Percentiles rank a stretch among this genome's conserved stretches.
Evolutionary conservation across 345 rosid species (phyloP).

Genomic region (Brassica cretica): DNA sequence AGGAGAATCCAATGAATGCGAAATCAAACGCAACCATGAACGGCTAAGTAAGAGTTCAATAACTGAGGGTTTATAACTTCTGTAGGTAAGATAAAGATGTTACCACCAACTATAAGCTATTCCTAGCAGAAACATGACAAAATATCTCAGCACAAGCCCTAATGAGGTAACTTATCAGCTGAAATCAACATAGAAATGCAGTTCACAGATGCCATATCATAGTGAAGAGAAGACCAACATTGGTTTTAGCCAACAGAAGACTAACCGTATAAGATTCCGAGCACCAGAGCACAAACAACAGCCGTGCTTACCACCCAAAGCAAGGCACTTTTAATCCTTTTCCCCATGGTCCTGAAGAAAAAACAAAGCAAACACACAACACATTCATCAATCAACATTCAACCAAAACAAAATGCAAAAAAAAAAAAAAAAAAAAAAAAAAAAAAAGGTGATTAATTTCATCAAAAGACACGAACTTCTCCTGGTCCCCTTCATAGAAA

Average conservation of each 20-base stretch:
- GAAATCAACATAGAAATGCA: not conserved
- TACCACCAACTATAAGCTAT: constrained; percentile 4
- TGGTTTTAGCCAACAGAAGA: constrained; percentile 21
- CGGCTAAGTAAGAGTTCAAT: not conserved
- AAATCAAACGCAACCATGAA: not conserved
- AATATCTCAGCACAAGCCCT: not conserved
- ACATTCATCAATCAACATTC: constrained; percentile 18
- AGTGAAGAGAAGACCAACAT: not conserved
- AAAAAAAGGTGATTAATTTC: constrained; percentile 17
- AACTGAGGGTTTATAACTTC: not conserved
- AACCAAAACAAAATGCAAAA: not conserved
- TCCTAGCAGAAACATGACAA: not conserved
- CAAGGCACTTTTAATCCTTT: constrained; percentile 90
- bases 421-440: not conserved
- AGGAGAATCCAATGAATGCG: not conserved
- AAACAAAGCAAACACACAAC: constrained; percentile 1
- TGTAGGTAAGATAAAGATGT: not conserved
- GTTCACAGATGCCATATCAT: not conserved
- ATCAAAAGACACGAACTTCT: constrained; percentile 65
- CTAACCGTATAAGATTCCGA: constrained; percentile 95
- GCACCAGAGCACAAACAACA: constrained; percentile 80
- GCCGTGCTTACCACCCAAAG: constrained; percentile 86
- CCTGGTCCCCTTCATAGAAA: constrained; percentile 99
- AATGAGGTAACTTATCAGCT: not conserved
- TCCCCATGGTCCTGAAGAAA: constrained; percentile 67